phyloP scores from a whole-genome alignment of 163 green algal genomes.

The Chlorella variabilis region DNA sequence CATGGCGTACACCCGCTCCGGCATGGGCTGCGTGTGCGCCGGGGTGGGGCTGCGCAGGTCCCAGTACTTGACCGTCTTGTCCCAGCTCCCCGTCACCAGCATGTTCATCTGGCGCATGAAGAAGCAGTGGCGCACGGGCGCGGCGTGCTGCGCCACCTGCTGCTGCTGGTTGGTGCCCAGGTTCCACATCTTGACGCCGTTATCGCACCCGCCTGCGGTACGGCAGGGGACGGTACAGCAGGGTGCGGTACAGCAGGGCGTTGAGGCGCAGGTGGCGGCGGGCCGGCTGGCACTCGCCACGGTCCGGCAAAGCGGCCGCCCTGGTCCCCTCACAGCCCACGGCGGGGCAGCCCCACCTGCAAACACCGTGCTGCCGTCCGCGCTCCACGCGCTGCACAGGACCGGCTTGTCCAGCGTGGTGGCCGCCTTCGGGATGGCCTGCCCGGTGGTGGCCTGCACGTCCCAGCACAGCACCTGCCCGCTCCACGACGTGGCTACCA shows the following conservation, averaged over 20 bases:
- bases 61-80: constrained; percentile 94
- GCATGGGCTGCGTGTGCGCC: constrained; percentile 77
- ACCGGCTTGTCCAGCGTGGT: constrained; percentile 84
- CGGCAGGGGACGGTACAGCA: too few relatives aligned
- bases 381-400: constrained; percentile 86
- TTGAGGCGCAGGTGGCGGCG: too few relatives aligned
- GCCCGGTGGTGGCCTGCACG: constrained; percentile 74
- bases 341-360: constrained; percentile 44
- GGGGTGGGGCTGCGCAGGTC: constrained; percentile 79
- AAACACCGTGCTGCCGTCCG: constrained; percentile 79
- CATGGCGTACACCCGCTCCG: constrained; percentile 92
- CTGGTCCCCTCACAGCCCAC: too few relatives aligned
- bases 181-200: constrained; percentile 95
- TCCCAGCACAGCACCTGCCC: constrained; percentile 91
- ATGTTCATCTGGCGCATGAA: constrained; percentile 75
- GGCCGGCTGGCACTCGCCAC: too few relatives aligned
- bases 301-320: background rate
- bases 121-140: constrained; percentile 76
- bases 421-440: constrained; percentile 84
- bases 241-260: too few relatives aligned
- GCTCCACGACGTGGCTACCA: constrained; percentile 94
- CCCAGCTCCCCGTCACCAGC: constrained; percentile 93
- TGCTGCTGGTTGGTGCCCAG: constrained; percentile 81
- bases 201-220: constrained; percentile 83
- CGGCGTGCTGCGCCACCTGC: constrained; percentile 91